Evolutionary conservation across 1,284 basidiomycete genomes (phyloP).

Genomic region (Neonothopanus nambi): DNA sequence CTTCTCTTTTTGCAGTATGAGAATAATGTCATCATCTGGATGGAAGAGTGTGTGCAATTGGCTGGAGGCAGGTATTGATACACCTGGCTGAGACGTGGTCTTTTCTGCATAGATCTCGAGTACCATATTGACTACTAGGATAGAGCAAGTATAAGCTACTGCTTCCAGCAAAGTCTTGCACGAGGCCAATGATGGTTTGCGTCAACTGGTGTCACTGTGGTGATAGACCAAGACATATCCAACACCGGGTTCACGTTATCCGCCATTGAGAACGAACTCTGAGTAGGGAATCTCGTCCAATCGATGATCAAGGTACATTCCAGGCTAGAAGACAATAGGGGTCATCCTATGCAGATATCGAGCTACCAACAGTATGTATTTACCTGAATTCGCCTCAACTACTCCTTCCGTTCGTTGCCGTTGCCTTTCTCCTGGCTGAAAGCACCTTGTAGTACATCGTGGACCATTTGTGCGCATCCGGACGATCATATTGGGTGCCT

Average conservation of each 20-base stretch:
- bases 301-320: constrained; percentile 92
- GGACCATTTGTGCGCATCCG: constrained; percentile 85
- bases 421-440: constrained; percentile 99
- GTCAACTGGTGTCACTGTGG: constrained; percentile 91
- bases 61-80: constrained; percentile 86
- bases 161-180: constrained; percentile 93
- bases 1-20: constrained; percentile 88
- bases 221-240: constrained; percentile 97
- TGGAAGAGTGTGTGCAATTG: constrained; percentile 87
- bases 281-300: constrained; percentile 84
- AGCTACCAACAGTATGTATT: constrained; percentile 20
- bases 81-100: constrained; percentile 97
- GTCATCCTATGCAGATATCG: constrained; percentile 9
- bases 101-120: constrained; percentile 87
- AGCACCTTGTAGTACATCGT: constrained; percentile 98
- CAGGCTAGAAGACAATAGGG: constrained; percentile 60
- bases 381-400: constrained; percentile 92
- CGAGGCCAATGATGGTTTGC: constrained; percentile 90
- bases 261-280: constrained; percentile 99
- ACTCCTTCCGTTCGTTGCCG: constrained; percentile 99
- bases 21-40: constrained; percentile 81
- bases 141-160: constrained; percentile 94
- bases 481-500: too few species aligned
- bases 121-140: constrained; percentile 97
- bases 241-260: constrained; percentile 73